These are phyloP conservation scores for Fragaria vesca DNA, from an alignment of 306 rosid species.

Conservation along the genomic window DNA sequence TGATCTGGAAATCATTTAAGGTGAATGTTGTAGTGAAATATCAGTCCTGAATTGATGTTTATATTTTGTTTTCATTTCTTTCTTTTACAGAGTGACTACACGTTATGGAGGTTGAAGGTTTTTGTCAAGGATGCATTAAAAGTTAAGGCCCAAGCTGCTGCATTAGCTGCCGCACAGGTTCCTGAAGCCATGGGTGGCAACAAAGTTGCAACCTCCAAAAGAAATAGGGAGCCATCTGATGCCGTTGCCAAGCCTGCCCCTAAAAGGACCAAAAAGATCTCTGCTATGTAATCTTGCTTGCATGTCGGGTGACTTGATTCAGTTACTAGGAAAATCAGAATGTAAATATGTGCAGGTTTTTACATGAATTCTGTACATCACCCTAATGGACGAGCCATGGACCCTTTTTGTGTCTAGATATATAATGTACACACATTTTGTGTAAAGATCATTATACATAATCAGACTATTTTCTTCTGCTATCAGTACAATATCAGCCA, in stretches of 20 bases:
- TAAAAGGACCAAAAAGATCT: slow-evolving; percentile 45
- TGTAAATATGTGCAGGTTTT: slow-evolving; percentile 18
- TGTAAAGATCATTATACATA: neutral
- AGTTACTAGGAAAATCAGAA: neutral
- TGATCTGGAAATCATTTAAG: slow-evolving; percentile 2
- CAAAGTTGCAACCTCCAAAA: slow-evolving; percentile 28
- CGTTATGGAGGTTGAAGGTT: slow-evolving; percentile 54
- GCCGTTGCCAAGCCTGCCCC: slow-evolving; percentile 34
- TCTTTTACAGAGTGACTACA: slow-evolving; percentile 54
- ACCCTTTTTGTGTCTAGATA: slow-evolving; percentile 5
- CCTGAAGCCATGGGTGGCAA: slow-evolving; percentile 17
- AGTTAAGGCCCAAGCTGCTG: slow-evolving; percentile 25
- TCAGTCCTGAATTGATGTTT: neutral
- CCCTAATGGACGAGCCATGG: neutral
- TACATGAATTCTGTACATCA: slow-evolving; percentile 6
- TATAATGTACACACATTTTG: neutral
- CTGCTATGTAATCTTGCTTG: slow-evolving; percentile 35
- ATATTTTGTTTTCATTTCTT: neutral
- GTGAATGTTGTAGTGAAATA: neutral
- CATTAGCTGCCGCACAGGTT: slow-evolving; percentile 13
- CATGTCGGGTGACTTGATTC: neutral
- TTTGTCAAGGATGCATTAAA: slow-evolving; percentile 54
- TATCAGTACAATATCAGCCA: neutral
- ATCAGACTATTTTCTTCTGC: neutral
- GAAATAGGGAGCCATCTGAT: slow-evolving; percentile 44